Evolutionary conservation across 208 protist species (phyloP), one percentile per base, ranked within the genome.

Genomic region (Dictyostelium gargantuum): DNA sequence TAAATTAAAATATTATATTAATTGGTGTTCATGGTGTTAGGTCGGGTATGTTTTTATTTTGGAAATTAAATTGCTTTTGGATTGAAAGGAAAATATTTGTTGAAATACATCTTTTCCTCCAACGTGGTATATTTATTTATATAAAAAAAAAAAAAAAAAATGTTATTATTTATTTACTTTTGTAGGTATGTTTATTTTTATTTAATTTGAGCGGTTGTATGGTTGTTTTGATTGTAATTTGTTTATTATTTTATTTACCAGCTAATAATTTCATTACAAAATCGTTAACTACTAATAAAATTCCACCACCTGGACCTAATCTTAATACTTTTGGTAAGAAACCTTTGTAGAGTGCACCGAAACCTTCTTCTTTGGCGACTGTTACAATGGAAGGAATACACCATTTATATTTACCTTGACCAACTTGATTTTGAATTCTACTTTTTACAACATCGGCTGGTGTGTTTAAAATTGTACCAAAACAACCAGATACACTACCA

Each of bases 391-490:
- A 91, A 56, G 94, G 95, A 23, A 96, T 61, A 74, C 91, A 94
- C 85, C 86, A 96, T 44, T 54, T 92, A 58, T 95, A 95, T 77
- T 91, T 94, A 11, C 52, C 54, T 32, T 58, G 46, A 58, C 56
- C 54, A 50, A 21, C 61, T 63, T 84, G 68, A 61, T 95, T 95
- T 93, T 97, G 95, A 42, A 97, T 94, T 56, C 95, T 81, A 21
- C 80, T 93, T 85, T 97, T 97, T 19, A 96, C 96, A 6, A 97
- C 96, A 84, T 97, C 96, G 46, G 95, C 94, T 29, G 96, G 96
- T 8, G 96, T 96, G 40, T 97, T 97, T 44, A 96, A 82, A 0
- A 84, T 79, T 8, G 94, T 96, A 70, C 85, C 94, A 68, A 95
- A 91, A 40, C 92, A 89, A 54, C 96, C 96, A 48, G 95, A 93